These are phyloP conservation scores for Chlamydomonas schloesseri DNA, from an alignment of 139 green algal species.

Conservation along the genomic window DNA sequence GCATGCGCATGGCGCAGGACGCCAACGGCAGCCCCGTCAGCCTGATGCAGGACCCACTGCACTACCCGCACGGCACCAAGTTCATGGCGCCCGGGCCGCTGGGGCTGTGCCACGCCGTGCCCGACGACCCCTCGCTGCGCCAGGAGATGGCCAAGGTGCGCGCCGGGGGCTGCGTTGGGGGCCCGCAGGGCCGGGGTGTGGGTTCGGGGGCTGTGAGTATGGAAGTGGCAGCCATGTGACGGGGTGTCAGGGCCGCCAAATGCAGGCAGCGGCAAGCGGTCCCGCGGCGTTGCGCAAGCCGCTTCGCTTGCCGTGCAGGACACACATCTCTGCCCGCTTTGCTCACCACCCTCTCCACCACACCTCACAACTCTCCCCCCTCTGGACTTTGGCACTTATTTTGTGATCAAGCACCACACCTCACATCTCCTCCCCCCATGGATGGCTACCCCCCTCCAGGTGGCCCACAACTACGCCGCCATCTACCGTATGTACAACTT, in stretches of 20 bases:
- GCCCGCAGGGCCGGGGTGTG: no score
- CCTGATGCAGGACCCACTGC: slow-evolving; percentile 84
- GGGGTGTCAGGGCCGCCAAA: no score
- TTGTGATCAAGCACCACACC: no score
- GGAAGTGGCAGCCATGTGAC: no score
- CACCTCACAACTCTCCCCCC: no score
- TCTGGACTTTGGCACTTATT: no score
- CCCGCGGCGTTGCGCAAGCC: no score
- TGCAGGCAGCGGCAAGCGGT: not conserved
- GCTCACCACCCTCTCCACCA: no score
- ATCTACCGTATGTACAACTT: slow-evolving; percentile 85
- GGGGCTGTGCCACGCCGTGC: slow-evolving; percentile 83
- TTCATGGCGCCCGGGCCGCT: slow-evolving; percentile 87
- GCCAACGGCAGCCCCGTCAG: slow-evolving; percentile 75
- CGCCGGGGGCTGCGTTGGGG: no score
- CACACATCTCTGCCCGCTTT: no score
- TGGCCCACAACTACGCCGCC: slow-evolving; percentile 62
- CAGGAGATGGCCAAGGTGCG: slow-evolving; percentile 66
- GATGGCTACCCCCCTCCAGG: not conserved
- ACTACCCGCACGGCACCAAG: slow-evolving; percentile 92
- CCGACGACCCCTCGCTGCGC: slow-evolving; percentile 75
- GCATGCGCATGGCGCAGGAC: slow-evolving; percentile 80
- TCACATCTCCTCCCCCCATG: not conserved
- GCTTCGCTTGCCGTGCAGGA: no score
- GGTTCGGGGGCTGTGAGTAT: no score